A percentile compares a stretch with the other conserved stretches of the same genome.
These are phyloP conservation scores for Tolypocladium cylindrosporum DNA, from an alignment of 2,329 filamentous ascomycete species.

Conservation along the genomic window DNA sequence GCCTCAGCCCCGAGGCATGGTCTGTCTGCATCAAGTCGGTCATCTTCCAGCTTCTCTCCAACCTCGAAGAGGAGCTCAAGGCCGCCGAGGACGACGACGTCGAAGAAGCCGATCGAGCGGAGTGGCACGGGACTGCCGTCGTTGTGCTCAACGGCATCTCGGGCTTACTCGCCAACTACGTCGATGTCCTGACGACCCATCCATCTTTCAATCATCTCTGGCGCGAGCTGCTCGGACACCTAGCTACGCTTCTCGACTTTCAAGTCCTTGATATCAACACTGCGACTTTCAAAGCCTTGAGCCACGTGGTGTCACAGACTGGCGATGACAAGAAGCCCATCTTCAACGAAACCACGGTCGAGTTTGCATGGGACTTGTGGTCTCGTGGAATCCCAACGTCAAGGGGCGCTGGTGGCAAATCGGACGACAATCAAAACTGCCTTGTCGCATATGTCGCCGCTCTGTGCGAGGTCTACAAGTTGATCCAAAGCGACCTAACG, in stretches of 20 bases:
- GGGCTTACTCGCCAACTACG: conserved; percentile 63
- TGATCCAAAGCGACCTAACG: conserved; percentile 56
- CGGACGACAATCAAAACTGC: conserved; percentile 65
- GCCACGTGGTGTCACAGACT: conserved; percentile 48
- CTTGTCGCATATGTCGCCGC: conserved; percentile 76
- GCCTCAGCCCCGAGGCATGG: conserved; percentile 70
- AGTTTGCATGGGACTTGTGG: conserved; percentile 62
- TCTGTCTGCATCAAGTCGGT: conserved; percentile 72
- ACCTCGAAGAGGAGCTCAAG: conserved; percentile 50
- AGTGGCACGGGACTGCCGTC: conserved; percentile 68
- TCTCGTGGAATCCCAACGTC: conserved; percentile 50
- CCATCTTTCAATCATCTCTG: conserved; percentile 63
- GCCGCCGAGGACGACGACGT: conserved; percentile 24
- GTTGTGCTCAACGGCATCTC: conserved; percentile 66
- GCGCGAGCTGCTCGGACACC: conserved; percentile 61
- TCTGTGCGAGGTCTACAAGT: conserved; percentile 66
- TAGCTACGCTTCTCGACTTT: conserved; percentile 54
- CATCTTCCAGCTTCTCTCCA: conserved; percentile 66
- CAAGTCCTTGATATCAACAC: conserved; percentile 60
- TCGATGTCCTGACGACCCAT: conserved; percentile 60
- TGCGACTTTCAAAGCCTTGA: conserved; percentile 58
- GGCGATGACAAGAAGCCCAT: conserved; percentile 30
- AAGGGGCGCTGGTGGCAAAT: conserved; percentile 21
- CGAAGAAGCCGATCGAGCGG: conserved; percentile 34
- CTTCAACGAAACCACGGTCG: conserved; percentile 42